A percentile compares a stretch with the other conserved stretches of the same genome.
phyloP scores from a whole-genome alignment of 2,329 filamentous ascomycete species.

The Orbilia quercus region DNA sequence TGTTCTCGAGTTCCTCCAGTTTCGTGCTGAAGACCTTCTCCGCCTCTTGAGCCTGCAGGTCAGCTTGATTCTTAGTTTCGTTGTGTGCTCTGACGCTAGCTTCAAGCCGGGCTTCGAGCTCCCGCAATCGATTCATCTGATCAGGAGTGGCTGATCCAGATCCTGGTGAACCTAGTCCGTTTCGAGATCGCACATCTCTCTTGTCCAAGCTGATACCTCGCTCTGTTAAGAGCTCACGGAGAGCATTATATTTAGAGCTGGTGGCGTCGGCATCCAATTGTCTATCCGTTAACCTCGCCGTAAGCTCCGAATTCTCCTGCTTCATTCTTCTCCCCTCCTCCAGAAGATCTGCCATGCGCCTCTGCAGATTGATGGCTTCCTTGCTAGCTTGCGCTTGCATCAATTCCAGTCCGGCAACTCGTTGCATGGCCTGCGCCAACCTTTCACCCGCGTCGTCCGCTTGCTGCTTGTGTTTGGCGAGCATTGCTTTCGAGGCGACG shows the following conservation, averaged over 20 bases:
- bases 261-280: slow-evolving; percentile 95
- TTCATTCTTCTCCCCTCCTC: slow-evolving; percentile 85
- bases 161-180: slow-evolving; percentile 71
- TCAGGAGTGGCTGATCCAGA: slow-evolving; percentile 83
- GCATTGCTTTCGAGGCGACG: slow-evolving; percentile 78
- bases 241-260: slow-evolving; percentile 87
- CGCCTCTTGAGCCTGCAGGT: slow-evolving; percentile 84
- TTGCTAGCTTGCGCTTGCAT: slow-evolving; percentile 97
- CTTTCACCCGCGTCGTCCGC: slow-evolving; percentile 89
- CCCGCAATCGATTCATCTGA: slow-evolving; percentile 75
- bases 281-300: slow-evolving; percentile 82
- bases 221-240: slow-evolving; percentile 92
- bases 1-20: slow-evolving; percentile 90
- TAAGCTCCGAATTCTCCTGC: slow-evolving; percentile 81
- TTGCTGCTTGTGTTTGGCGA: slow-evolving; percentile 87
- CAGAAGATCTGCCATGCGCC: slow-evolving; percentile 86
- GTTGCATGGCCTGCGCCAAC: slow-evolving; percentile 90
- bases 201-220: slow-evolving; percentile 84
- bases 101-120: slow-evolving; percentile 88
- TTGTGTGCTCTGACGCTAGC: slow-evolving; percentile 82
- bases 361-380: slow-evolving; percentile 87
- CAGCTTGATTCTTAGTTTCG: slow-evolving; percentile 81
- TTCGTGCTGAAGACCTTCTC: slow-evolving; percentile 92
- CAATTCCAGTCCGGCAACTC: slow-evolving; percentile 93
- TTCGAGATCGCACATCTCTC: slow-evolving; percentile 73